Base-by-base conservation (phyloP, 2,329 filamentous ascomycete species). In the Bertia moriformis region DNA sequence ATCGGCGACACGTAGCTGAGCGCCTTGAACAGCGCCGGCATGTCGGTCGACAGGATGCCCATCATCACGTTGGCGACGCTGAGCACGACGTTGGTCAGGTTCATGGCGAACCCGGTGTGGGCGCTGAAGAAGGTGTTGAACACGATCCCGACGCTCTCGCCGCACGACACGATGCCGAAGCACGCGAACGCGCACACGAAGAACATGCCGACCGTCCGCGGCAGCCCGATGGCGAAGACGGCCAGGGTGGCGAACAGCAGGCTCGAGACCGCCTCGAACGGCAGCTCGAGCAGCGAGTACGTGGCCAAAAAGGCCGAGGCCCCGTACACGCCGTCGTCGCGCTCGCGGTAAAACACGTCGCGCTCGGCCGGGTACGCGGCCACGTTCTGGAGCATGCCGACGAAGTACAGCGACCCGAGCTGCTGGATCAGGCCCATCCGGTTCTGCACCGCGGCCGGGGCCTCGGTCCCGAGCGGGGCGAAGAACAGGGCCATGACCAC, bases 381-480 rank as follows among this genome's bases (percentile, higher is more conserved):
- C 3, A 86, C 77, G 49, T 86, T 86, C 53, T 87, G 80, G 12
- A 87, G 65, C 80, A 87, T 85, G 19, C 82, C 82, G 2, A 83
- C 72, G 47, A 83, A 83, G 55, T 83, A 82, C 24, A 83, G 71
- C 0, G 80, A 76, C 1, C 75, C 71, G 19, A 86, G 67, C 50
- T 87, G 73, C 45, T 86, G 77, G 1, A 86, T 61, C 46, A 85
- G 81, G 0, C 83, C 83, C 47, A 87, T 69, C 1, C 82, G 71
- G 38, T 77, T 83, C 53, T 87, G 83, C 0, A 88, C 68, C 2
- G 73, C 32, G 17, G 32, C 32, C 22, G 7, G 22, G 51, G 69
- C 71, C 47, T 72, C 58, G 43, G 63, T 61, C 46, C 66, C 63
- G 5, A 73, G 49, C 0, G 69, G 70, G 3, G 69, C 63, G 47